These are phyloP conservation scores for Triticum aestivum DNA, from an alignment of 176 grass and related monocot species.

Conservation along the genomic window IWGSC_CS_RefSeq_v2.1 NC_057808.1:509365865-509366364, in stretches of 20 bases:
- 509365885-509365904: neutral
- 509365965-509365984: conserved; percentile 66
- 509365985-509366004: conserved; percentile 57
- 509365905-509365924: conserved; percentile 72
- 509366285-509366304: conserved; percentile 10
- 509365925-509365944: conserved; percentile 61
- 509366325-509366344: conserved; percentile 30
- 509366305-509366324: conserved; percentile 51
- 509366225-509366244: neutral
- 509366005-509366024: conserved; percentile 72
- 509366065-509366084: conserved; percentile 47
- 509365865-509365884: neutral
- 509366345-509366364: conserved; percentile 28
- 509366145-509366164: neutral
- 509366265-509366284: conserved; percentile 23
- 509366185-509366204: conserved; percentile 18
- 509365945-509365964: conserved; percentile 67
- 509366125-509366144: neutral
- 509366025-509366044: conserved; percentile 71
- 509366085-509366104: conserved; percentile 47
- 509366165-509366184: neutral
- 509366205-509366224: conserved; percentile 28
- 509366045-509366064: conserved; percentile 48
- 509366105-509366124: neutral
- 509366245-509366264: conserved; percentile 8